A percentile compares a stretch with the other conserved stretches of the same genome.
These are phyloP conservation scores for Crepidotus sp. DNA, from an alignment of 1,284 basidiomycete genomes.

Conservation along the genomic window DNA sequence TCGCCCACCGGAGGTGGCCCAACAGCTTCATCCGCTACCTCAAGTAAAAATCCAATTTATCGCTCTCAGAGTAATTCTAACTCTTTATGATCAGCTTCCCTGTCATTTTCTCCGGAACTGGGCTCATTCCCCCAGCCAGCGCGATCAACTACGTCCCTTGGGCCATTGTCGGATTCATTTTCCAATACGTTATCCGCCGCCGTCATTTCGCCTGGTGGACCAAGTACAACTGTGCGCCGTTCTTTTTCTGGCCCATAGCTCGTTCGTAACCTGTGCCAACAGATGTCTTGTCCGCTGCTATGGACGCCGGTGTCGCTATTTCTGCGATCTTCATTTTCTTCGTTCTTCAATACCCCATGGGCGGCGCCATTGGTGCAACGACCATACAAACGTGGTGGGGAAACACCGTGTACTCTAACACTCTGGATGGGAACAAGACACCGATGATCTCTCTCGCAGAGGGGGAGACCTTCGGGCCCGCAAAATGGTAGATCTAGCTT, in stretches of 20 bases:
- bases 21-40: slow-evolving; percentile 34
- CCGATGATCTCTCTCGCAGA: slow-evolving; percentile 5
- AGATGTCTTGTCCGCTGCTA: slow-evolving; percentile 46
- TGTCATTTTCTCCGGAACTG: slow-evolving; percentile 49
- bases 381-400: slow-evolving; percentile 17
- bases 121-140: slow-evolving; percentile 48
- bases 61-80: background rate
- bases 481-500: too few relatives aligned
- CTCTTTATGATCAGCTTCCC: slow-evolving; percentile 30
- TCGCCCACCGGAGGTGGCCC: slow-evolving; percentile 28
- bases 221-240: slow-evolving; percentile 50
- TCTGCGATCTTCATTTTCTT: slow-evolving; percentile 59
- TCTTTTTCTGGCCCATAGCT: background rate
- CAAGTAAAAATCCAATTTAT: slow-evolving; percentile 25
- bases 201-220: slow-evolving; percentile 64
- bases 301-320: slow-evolving; percentile 54
- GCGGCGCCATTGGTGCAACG: slow-evolving; percentile 35
- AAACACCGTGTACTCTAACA: slow-evolving; percentile 18
- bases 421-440: slow-evolving; percentile 14
- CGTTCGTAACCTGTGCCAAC: background rate
- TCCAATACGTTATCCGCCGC: slow-evolving; percentile 53
- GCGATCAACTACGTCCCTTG: slow-evolving; percentile 50
- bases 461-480: slow-evolving; percentile 12
- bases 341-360: slow-evolving; percentile 53
- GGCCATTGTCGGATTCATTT: slow-evolving; percentile 56